Evolutionary conservation across 2,329 filamentous ascomycete species (phyloP), one percentile per base, ranked within the genome.

Genomic region (Coniochaeta sp.): DNA sequence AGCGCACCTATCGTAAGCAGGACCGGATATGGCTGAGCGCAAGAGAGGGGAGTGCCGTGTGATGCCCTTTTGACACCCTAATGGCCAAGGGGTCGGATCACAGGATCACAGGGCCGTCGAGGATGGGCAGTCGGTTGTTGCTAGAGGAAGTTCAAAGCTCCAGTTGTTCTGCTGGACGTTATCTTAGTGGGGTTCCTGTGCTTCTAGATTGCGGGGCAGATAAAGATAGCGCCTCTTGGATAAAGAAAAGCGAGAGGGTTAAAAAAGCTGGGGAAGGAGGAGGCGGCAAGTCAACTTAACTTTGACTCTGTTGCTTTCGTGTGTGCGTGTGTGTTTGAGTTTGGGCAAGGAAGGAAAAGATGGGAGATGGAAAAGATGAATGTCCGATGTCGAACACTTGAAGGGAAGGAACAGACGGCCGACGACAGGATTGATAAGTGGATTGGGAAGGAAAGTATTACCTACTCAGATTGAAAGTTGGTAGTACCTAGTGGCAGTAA

Each of bases 1-100:
- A 48, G 45, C 45, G 45, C 45, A 48, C 45, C 45, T 48, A 31
- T 47, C 26, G 45, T 20, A 31, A 31, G n/a, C 45, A n/a, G n/a
- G n/a, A n/a, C n/a, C n/a, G n/a, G n/a, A n/a, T n/a, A n/a, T n/a
- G n/a, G n/a, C n/a, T n/a, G n/a, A n/a, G n/a, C n/a, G n/a, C n/a
- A n/a, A n/a, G n/a, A n/a, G n/a, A n/a, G n/a, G n/a, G n/a, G n/a
- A n/a, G n/a, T n/a, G n/a, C n/a, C n/a, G n/a, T n/a, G n/a, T 42
- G 38, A 42, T 26, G 12, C 18, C 20, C 38, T 40, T 42, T 24
- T 26, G 38, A 42, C 38, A 42, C 38, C 38, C 38, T n/a, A n/a
- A n/a, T n/a, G n/a, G n/a, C 12, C 14, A 14, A 42, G 38, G 38
- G 38, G 22, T 18, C 14, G n/a, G 38, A 42, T 42, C 38, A 42